A percentile compares a stretch with the other conserved stretches of the same genome.
Evolutionary conservation across 768 basidiomycete genomes (phyloP).

Genomic region (Panaeolus cyanescens): DNA sequence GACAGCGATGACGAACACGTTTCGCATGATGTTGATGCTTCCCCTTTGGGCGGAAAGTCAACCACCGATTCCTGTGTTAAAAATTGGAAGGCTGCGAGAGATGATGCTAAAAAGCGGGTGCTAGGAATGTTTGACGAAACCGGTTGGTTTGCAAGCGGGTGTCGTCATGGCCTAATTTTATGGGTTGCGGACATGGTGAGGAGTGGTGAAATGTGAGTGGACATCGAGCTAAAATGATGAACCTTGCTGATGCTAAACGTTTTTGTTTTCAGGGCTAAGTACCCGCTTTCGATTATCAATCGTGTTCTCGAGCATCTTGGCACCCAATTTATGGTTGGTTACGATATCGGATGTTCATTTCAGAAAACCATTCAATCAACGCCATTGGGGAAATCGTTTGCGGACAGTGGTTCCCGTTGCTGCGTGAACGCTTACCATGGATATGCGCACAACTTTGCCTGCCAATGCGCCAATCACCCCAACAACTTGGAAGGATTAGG

Average conservation of each 20-base stretch:
- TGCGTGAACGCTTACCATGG: slow-evolving; percentile 13
- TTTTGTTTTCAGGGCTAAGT: slow-evolving; percentile 10
- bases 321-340: background rate
- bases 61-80: too few species aligned
- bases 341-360: slow-evolving; percentile 15
- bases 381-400: background rate
- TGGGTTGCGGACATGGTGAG: slow-evolving; percentile 32
- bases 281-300: slow-evolving; percentile 7
- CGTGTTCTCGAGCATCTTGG: slow-evolving; percentile 2
- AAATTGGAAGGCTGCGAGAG: slow-evolving; percentile 29
- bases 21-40: too few species aligned
- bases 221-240: too few species aligned
- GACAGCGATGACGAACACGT: too few species aligned
- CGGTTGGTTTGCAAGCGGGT: slow-evolving; percentile 36
- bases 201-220: slow-evolving; percentile 39
- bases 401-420: background rate
- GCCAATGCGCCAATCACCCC: slow-evolving; percentile 5
- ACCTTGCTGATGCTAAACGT: too few species aligned
- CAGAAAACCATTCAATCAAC: background rate
- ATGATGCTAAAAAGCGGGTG: slow-evolving; percentile 30
- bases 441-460: slow-evolving; percentile 7
- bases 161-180: slow-evolving; percentile 32
- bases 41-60: too few species aligned
- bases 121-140: slow-evolving; percentile 38
- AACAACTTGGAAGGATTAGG: slow-evolving; percentile 10